Evolutionary conservation across 2,329 filamentous ascomycete genomes (phyloP).

Genomic region (Mycosphaerella sp.): DNA sequence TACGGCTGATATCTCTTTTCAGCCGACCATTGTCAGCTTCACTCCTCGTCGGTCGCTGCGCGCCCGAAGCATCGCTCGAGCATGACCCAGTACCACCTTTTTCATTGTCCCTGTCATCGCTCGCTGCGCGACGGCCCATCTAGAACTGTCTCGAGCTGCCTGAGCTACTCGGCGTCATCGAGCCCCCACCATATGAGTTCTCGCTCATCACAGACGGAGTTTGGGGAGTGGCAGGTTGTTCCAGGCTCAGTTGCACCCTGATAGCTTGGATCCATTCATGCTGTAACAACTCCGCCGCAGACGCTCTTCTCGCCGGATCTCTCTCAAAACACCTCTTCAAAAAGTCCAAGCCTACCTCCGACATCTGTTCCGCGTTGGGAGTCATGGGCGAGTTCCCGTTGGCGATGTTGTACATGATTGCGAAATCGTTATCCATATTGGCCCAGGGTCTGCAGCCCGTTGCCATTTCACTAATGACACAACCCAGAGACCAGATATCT

Average conservation of each 20-base stretch:
- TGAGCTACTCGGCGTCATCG: slow-evolving; percentile 12
- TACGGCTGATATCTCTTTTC: not conserved
- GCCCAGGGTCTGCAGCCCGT: slow-evolving; percentile 93
- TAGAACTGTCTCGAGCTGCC: slow-evolving; percentile 10
- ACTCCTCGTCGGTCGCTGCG: not conserved
- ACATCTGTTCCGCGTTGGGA: slow-evolving; percentile 75
- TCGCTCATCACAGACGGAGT: slow-evolving; percentile 29
- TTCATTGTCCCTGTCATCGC: not conserved
- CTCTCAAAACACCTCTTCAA: slow-evolving; percentile 77
- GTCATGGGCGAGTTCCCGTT: slow-evolving; percentile 89
- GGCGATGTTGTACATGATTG: slow-evolving; percentile 99
- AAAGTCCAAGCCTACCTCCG: slow-evolving; percentile 78
- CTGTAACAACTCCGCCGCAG: slow-evolving; percentile 81
- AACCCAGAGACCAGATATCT: slow-evolving; percentile 94
- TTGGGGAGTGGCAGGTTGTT: slow-evolving; percentile 37
- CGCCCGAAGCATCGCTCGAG: not conserved
- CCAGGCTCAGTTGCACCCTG: slow-evolving; percentile 41
- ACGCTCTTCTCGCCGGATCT: slow-evolving; percentile 71
- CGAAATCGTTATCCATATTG: slow-evolving; percentile 96
- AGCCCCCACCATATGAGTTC: slow-evolving; percentile 11
- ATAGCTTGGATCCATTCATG: slow-evolving; percentile 73
- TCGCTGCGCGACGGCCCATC: slow-evolving; percentile 1
- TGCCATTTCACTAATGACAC: slow-evolving; percentile 95
- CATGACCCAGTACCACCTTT: not conserved
- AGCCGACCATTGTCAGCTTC: not conserved